Evolutionary conservation across 2,329 filamentous ascomycete species (phyloP).

Genomic region (Cladosporium sp.): DNA sequence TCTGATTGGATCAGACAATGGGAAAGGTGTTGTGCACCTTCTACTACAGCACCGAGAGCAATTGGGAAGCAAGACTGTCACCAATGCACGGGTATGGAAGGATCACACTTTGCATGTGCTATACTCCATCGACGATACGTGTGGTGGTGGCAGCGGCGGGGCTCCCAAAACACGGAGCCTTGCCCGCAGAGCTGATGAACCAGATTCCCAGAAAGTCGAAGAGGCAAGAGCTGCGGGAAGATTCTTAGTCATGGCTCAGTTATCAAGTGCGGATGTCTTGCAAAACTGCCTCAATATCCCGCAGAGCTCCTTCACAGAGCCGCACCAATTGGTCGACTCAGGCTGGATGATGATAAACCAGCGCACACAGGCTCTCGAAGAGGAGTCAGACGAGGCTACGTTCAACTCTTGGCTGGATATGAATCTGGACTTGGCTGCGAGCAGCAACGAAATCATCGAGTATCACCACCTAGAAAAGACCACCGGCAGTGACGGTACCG

Average conservation of each 20-base stretch:
- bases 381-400: background rate
- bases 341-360: conserved; percentile 4
- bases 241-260: conserved; percentile 11
- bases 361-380: background rate
- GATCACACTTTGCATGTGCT: conserved; percentile 14
- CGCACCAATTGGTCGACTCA: background rate
- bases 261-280: background rate
- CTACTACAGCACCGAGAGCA: conserved; percentile 25
- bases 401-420: conserved; percentile 17
- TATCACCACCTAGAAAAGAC: conserved; percentile 11
- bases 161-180: background rate
- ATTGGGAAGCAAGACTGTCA: conserved; percentile 23
- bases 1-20: conserved; percentile 26
- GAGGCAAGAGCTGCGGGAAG: background rate
- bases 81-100: conserved; percentile 15
- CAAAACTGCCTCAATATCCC: conserved; percentile 2
- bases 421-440: conserved; percentile 5
- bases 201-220: background rate
- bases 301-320: conserved; percentile 12
- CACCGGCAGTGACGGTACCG: conserved; percentile 3
- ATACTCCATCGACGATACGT: conserved; percentile 3
- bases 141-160: background rate
- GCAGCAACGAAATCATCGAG: background rate
- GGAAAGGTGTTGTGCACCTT: conserved; percentile 21
- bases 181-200: conserved; percentile 1